A percentile compares a stretch with the other conserved stretches of the same genome.
These are phyloP conservation scores for Candida qinlingensis DNA, from an alignment of 805 yeast species.

Conservation along the genomic window DNA sequence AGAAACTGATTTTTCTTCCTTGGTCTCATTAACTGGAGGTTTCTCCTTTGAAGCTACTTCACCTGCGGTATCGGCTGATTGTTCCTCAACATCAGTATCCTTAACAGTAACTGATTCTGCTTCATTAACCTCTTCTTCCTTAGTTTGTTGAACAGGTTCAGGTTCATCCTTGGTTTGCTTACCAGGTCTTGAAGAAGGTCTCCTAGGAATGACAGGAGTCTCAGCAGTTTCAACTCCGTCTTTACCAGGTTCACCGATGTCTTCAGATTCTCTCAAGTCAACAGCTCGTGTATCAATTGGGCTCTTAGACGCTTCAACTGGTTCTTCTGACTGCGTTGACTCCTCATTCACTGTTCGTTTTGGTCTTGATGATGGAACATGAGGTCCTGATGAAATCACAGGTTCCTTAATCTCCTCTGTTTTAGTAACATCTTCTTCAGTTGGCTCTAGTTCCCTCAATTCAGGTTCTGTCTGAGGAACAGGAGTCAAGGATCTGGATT, in stretches of 20 bases:
- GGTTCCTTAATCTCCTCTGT: conserved; percentile 2
- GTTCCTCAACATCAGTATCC: no score
- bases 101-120: not conserved
- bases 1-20: not conserved
- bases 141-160: conserved; percentile 1
- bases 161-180: not conserved
- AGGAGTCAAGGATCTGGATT: no score
- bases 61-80: no score
- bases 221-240: not conserved
- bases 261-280: not conserved
- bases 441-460: not conserved
- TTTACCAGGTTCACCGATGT: no score
- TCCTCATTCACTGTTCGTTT: conserved; percentile 5
- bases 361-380: conserved; percentile 9
- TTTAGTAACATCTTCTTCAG: not conserved
- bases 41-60: not conserved
- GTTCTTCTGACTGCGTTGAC: not conserved
- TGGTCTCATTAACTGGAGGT: not conserved
- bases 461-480: not conserved
- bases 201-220: conserved; percentile 7
- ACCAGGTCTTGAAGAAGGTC: conserved; percentile 3
- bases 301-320: not conserved
- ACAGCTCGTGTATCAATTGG: not conserved
- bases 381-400: conserved; percentile 11
- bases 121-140: not conserved